Conservation (phyloP, 2,329 filamentous ascomycete species). For the Simplicillium aogashimaense region DNA sequence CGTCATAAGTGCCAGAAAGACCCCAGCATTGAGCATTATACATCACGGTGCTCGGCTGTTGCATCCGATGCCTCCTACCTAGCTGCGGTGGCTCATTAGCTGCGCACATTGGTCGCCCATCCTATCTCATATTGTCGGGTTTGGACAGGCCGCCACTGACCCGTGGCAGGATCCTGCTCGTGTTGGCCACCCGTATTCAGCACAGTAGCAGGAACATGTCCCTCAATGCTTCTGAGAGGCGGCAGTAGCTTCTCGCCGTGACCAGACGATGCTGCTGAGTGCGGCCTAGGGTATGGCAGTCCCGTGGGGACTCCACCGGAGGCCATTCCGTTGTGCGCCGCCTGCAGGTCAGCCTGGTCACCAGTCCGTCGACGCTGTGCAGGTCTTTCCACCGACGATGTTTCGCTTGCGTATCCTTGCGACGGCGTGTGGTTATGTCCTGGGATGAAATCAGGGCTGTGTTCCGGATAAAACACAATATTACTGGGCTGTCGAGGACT, state of each 20-base stretch:
- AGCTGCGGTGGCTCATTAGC: too few relatives aligned
- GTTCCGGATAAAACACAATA: conserved; percentile 24
- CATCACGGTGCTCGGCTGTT: too few relatives aligned
- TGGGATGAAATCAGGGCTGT: conserved; percentile 22
- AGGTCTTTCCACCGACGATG: conserved; percentile 33
- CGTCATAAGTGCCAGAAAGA: too few relatives aligned
- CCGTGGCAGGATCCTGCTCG: conserved; percentile 24
- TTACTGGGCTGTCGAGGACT: conserved; percentile 33
- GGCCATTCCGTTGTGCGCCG: conserved; percentile 27
- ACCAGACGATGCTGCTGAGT: conserved; percentile 24
- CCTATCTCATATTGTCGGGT: conserved; percentile 21
- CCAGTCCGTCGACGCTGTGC: conserved; percentile 37
- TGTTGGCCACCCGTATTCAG: conserved; percentile 16
- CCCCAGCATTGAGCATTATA: too few relatives aligned
- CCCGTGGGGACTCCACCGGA: conserved; percentile 21
- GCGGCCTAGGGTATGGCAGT: conserved; percentile 30
- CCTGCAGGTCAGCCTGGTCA: conserved; percentile 31
- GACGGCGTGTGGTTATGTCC: conserved; percentile 16
- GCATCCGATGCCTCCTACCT: too few relatives aligned
- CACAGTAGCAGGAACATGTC: conserved; percentile 13
- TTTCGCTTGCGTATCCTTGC: conserved; percentile 28
- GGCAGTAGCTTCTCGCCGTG: conserved; percentile 32
- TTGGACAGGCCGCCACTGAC: conserved; percentile 24
- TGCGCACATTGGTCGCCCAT: conserved; percentile 19
- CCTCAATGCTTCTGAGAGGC: conserved; percentile 36